These are phyloP conservation scores for Tulasnella sp. DNA, from an alignment of 768 basidiomycete genomes.

Conservation along the genomic window DNA sequence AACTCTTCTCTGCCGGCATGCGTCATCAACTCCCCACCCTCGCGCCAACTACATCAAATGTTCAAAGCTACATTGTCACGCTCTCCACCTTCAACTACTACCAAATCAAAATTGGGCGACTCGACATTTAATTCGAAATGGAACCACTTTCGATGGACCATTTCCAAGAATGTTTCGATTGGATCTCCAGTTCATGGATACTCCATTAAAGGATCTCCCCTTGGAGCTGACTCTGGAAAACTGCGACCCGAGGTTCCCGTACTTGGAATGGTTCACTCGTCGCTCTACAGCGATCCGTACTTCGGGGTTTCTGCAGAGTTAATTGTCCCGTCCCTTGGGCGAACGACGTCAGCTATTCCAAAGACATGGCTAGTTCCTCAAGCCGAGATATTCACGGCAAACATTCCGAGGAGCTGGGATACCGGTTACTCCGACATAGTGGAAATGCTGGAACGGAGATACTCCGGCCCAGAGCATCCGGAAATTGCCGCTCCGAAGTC, in stretches of 20 bases:
- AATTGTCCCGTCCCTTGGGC: not conserved
- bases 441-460: not conserved
- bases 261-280: not conserved
- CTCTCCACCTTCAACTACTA: not conserved
- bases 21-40: not conserved
- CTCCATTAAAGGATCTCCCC: not conserved
- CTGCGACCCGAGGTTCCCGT: not conserved
- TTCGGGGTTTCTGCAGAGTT: not conserved
- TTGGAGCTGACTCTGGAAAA: not conserved
- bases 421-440: not conserved
- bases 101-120: not conserved
- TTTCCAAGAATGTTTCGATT: not conserved
- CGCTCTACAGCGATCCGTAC: not conserved
- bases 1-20: not conserved
- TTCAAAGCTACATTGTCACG: not conserved
- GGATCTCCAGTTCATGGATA: not conserved
- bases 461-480: not conserved
- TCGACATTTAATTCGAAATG: not conserved
- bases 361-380: not conserved
- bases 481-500: not conserved
- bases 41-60: not conserved
- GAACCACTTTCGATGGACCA: not conserved
- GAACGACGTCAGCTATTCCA: not conserved
- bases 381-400: not conserved
- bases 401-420: not conserved